phyloP scores from a whole-genome alignment of 768 basidiomycete genomes.

The Cystofilobasidium bisporidii region DNA sequence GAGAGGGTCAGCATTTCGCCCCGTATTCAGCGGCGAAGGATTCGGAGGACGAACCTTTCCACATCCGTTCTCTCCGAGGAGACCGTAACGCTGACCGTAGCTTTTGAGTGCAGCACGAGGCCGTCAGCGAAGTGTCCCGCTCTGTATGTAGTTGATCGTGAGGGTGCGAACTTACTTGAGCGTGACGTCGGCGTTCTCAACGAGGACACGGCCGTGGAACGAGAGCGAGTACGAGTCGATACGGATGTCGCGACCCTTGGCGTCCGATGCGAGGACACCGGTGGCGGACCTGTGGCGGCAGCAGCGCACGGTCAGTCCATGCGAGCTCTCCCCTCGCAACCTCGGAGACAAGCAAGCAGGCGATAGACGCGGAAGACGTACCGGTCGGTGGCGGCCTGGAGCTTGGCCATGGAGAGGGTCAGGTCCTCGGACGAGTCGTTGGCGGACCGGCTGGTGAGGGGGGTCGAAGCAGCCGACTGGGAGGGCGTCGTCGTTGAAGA shows the following conservation, averaged over 20 bases:
- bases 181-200: constrained; percentile 43
- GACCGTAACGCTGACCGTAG: constrained; percentile 57
- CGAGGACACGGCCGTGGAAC: constrained; percentile 79
- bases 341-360: no score
- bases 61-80: constrained; percentile 95
- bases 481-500: constrained; percentile 52
- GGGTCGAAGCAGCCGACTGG: constrained; percentile 62
- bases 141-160: no score
- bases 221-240: constrained; percentile 91
- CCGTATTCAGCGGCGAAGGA: background rate
- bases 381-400: constrained; percentile 83
- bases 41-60: constrained; percentile 63
- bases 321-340: no score
- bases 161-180: constrained; percentile 32
- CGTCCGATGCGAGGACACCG: constrained; percentile 86
- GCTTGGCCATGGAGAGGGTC: constrained; percentile 62
- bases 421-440: constrained; percentile 72
- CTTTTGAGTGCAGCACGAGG: background rate
- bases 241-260: constrained; percentile 90
- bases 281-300: constrained; percentile 81
- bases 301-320: no score
- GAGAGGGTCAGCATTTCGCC: background rate
- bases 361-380: constrained; percentile 38
- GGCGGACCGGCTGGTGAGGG: constrained; percentile 71
- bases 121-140: no score